phyloP scores from a whole-genome alignment of 2,329 filamentous ascomycete species.

The Beauveria sp. region DNA sequence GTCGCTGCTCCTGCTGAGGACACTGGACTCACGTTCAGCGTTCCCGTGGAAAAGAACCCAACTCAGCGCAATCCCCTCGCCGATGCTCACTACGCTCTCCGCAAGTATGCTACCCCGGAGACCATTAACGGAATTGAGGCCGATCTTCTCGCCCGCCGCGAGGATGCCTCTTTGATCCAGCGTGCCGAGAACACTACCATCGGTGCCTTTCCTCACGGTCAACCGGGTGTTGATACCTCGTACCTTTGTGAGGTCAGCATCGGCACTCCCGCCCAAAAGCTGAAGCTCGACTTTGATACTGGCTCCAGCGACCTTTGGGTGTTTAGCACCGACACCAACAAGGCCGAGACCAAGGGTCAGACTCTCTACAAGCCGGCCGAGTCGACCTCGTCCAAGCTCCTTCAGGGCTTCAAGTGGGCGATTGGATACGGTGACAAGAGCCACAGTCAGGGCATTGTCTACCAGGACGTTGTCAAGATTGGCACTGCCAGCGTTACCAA shows the following conservation, averaged over 20 bases:
- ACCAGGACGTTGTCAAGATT: conserved; percentile 34
- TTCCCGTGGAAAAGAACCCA: conserved; percentile 1
- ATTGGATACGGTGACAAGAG: conserved; percentile 39
- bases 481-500: conserved; percentile 32
- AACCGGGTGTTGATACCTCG: conserved; percentile 1
- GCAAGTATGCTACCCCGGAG: conserved; percentile 1
- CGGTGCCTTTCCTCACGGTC: not conserved
- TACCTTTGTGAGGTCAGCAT: conserved; percentile 22
- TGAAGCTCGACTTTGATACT: conserved; percentile 35
- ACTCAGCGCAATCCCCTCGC: not conserved
- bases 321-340: conserved; percentile 36
- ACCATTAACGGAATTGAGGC: not conserved
- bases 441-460: conserved; percentile 35
- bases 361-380: conserved; percentile 30
- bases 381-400: conserved; percentile 30
- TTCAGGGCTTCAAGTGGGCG: conserved; percentile 32
- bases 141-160: not conserved
- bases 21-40: conserved; percentile 3
- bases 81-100: not conserved
- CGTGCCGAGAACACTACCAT: conserved; percentile 5
- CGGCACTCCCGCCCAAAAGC: conserved; percentile 31
- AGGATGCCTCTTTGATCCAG: not conserved
- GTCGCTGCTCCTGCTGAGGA: not conserved
- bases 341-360: conserved; percentile 30
- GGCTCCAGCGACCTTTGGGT: conserved; percentile 39